These are phyloP conservation scores for Pyronema domesticum DNA, from an alignment of 495 filamentous ascomycete genomes.

Conservation along the genomic window DNA sequence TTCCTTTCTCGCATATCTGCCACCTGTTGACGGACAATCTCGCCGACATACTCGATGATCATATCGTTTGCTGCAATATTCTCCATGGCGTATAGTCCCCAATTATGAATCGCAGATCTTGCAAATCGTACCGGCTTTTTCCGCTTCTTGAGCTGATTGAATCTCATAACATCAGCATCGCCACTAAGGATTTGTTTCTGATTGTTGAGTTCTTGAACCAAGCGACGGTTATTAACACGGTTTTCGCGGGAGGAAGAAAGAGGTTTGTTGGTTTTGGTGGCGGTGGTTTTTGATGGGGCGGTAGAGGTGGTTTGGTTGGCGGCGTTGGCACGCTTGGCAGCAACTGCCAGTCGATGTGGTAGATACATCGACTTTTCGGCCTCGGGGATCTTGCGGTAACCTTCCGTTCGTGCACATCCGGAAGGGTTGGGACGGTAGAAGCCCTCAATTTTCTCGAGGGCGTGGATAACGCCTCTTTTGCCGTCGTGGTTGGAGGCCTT, in stretches of 20 bases:
- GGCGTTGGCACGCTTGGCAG: slow-evolving; percentile 53
- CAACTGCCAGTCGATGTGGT: slow-evolving; percentile 88
- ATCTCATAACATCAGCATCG: slow-evolving; percentile 75
- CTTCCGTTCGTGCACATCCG: slow-evolving; percentile 80
- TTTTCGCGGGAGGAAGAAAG: slow-evolving; percentile 59
- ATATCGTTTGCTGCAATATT: slow-evolving; percentile 95
- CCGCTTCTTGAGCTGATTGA: slow-evolving; percentile 98
- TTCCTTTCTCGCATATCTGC: slow-evolving; percentile 81
- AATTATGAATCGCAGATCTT: slow-evolving; percentile 94
- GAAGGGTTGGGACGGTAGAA: slow-evolving; percentile 78
- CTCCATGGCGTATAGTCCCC: slow-evolving; percentile 94
- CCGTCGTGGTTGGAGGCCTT: slow-evolving; percentile 42
- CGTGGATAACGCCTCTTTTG: slow-evolving; percentile 30
- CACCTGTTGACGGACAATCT: slow-evolving; percentile 90
- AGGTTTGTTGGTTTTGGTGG: slow-evolving; percentile 10
- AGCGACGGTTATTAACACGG: slow-evolving; percentile 83
- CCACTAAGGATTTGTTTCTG: slow-evolving; percentile 75
- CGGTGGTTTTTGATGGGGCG: slow-evolving; percentile 10
- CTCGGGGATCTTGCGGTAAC: slow-evolving; percentile 81
- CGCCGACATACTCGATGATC: slow-evolving; percentile 99
- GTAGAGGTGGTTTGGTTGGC: slow-evolving; percentile 30
- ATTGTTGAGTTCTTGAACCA: slow-evolving; percentile 84
- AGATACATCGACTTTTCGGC: slow-evolving; percentile 96
- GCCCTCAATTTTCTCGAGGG: slow-evolving; percentile 50
- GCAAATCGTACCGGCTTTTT: slow-evolving; percentile 99